These are phyloP conservation scores for Botryotinia convoluta DNA, from an alignment of 2,329 filamentous ascomycete species.

Conservation along the genomic window DNA sequence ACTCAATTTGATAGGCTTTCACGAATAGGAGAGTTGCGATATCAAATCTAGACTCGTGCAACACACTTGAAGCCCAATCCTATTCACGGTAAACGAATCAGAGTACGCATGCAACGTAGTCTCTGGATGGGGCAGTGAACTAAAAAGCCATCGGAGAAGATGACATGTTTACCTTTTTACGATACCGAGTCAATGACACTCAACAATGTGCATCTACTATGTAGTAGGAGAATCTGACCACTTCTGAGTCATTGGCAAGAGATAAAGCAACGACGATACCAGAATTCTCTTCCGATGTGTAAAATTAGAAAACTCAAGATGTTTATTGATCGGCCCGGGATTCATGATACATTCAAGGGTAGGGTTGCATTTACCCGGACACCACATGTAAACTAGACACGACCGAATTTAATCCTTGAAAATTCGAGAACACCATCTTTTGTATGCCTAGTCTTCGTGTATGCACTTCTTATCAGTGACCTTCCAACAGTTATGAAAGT, in stretches of 20 bases:
- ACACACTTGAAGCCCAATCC: not conserved
- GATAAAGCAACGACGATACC: not conserved
- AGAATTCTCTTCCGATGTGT: not conserved
- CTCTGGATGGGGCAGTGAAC: not conserved
- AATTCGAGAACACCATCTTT: not conserved
- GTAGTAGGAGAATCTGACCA: not conserved
- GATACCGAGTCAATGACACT: not conserved
- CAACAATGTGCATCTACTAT: not conserved
- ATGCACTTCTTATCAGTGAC: constrained; percentile 15
- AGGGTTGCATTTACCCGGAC: not conserved
- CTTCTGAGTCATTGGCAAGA: not conserved
- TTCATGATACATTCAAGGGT: not conserved
- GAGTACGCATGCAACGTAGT: not conserved
- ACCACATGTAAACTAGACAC: constrained; percentile 1
- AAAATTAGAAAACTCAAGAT: not conserved
- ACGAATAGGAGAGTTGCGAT: not conserved
- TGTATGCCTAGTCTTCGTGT: constrained; percentile 15
- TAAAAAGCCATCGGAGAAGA: not conserved
- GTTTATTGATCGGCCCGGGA: constrained; percentile 8
- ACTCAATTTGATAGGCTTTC: not conserved
- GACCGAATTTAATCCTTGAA: not conserved
- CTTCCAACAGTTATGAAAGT: not conserved
- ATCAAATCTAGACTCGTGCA: not conserved
- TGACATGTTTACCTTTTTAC: not conserved
- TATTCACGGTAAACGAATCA: not conserved